Percentiles rank a stretch among this genome's conserved stretches.
phyloP scores from a whole-genome alignment of 805 yeast species.

The Candida vartiovaarae region DNA sequence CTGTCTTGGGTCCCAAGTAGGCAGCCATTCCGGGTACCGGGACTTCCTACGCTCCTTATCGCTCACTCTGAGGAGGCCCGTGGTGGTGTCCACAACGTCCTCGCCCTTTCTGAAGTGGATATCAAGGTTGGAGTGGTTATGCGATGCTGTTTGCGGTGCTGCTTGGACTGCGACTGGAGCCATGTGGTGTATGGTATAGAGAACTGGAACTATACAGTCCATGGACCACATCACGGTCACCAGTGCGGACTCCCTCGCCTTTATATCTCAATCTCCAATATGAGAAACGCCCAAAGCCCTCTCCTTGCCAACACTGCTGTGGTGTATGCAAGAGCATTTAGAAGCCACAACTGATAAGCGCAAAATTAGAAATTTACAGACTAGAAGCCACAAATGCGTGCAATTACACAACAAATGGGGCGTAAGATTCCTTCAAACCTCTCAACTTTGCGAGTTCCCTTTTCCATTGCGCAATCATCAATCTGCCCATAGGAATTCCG shows the following conservation, averaged over 20 bases:
- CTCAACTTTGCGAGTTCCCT: background rate
- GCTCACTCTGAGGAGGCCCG: constrained; percentile 41
- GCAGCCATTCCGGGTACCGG: constrained; percentile 50
- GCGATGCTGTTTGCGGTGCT: constrained; percentile 1
- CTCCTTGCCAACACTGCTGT: too few relatives aligned
- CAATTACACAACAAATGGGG: too few relatives aligned
- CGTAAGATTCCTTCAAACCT: too few relatives aligned
- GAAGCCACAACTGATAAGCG: too few relatives aligned
- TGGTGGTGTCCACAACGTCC: constrained; percentile 36
- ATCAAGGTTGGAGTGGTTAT: constrained; percentile 20
- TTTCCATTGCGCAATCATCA: background rate
- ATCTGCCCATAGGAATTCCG: too few relatives aligned
- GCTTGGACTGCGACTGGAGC: background rate
- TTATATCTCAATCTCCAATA: background rate
- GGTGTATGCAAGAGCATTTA: too few relatives aligned
- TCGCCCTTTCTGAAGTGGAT: constrained; percentile 45
- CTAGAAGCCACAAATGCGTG: too few relatives aligned
- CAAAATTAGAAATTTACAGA: too few relatives aligned
- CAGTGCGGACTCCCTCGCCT: background rate
- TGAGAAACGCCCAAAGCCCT: too few relatives aligned
- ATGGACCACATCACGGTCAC: too few relatives aligned
- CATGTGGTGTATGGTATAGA: background rate
- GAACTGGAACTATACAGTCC: too few relatives aligned
- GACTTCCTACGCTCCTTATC: constrained; percentile 31
- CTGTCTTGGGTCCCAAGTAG: constrained; percentile 61